Percentiles rank a stretch among this genome's conserved stretches.
Conservation (phyloP, 768 basidiomycete genomes). For the Lactarius hatsudake region DNA sequence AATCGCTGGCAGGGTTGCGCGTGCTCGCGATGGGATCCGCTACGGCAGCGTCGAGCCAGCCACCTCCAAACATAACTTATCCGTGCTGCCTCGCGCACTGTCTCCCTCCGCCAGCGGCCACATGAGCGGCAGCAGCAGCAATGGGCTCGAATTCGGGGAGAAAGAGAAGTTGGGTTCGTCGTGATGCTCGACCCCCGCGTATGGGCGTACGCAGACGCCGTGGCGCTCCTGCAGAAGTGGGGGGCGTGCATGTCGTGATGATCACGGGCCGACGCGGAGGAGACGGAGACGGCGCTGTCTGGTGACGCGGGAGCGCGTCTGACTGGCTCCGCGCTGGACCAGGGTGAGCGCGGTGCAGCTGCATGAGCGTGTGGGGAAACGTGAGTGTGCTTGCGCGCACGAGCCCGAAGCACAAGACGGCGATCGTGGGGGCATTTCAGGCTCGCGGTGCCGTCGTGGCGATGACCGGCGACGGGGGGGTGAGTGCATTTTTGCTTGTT, state of each 20-base stretch:
- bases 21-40: conserved; percentile 90
- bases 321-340: too few species aligned
- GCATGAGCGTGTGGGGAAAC: too few species aligned
- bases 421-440: conserved; percentile 87
- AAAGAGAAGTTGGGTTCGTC: conserved; percentile 62
- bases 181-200: conserved; percentile 96
- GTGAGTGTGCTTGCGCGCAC: too few species aligned
- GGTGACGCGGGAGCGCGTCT: conserved; percentile 41
- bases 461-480: too few species aligned
- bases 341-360: too few species aligned
- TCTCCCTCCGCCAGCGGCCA: conserved; percentile 30
- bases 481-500: conserved; percentile 35
- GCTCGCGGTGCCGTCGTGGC: conserved; percentile 74
- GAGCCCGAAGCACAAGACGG: too few species aligned
- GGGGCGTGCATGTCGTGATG: conserved; percentile 94
- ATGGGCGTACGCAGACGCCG: conserved; percentile 91
- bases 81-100: conserved; percentile 28
- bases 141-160: conserved; percentile 30
- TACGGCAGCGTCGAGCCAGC: conserved; percentile 53
- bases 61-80: conserved; percentile 23
- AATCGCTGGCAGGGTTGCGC: conserved; percentile 72
- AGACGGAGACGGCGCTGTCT: conserved; percentile 83
- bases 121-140: conserved; percentile 15
- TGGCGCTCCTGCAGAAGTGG: conserved; percentile 73
- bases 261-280: conserved; percentile 94